Conservation (phyloP, 306 rosid genomes). For the Hippophae rhamnoides region DNA sequence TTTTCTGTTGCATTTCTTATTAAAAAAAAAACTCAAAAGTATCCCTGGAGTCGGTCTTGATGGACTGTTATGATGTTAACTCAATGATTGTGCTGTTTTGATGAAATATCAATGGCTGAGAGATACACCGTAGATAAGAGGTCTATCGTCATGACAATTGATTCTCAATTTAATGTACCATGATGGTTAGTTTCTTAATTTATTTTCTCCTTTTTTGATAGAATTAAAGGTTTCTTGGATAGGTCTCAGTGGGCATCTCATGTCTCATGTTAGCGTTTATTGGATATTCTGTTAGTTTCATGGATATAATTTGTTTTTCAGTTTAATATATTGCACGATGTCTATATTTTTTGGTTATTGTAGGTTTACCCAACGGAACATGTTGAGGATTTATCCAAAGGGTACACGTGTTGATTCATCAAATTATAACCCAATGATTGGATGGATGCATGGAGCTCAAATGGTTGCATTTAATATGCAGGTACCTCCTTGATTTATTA, state of each 20-base stretch:
- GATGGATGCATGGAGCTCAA: conserved; percentile 98
- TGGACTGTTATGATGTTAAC: no score
- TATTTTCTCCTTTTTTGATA: not conserved
- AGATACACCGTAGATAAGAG: not conserved
- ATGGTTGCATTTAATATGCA: conserved; percentile 99
- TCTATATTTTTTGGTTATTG: conserved; percentile 8
- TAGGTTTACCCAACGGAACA: conserved; percentile 91
- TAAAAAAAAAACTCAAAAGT: not conserved
- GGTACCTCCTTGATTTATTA: conserved; percentile 30
- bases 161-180: not conserved
- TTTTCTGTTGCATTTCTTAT: not conserved
- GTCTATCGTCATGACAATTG: no score
- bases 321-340: not conserved
- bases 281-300: not conserved
- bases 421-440: conserved; percentile 88
- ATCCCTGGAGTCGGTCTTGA: not conserved
- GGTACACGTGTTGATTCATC: conserved; percentile 91
- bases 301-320: not conserved
- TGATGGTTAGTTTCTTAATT: not conserved
- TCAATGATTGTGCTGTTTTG: no score
- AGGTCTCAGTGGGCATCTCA: not conserved
- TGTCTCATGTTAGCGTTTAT: not conserved
- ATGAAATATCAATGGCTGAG: not conserved
- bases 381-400: conserved; percentile 91
- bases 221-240: not conserved